Conservation (phyloP, 306 rosid genomes). For the Betula pendula region DNA sequence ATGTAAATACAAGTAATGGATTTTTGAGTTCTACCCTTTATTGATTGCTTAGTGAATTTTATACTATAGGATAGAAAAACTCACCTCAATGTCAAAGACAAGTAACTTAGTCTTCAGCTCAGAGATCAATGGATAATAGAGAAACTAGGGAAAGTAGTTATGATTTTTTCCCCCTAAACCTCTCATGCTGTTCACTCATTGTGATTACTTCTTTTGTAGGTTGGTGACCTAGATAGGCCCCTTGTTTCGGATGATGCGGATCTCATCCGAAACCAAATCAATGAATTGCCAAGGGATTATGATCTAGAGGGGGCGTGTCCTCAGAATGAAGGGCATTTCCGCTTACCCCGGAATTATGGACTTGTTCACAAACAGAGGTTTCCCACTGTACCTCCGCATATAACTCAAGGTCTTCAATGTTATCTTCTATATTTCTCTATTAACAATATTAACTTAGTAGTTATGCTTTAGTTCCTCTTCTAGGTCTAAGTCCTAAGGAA, state of each 20-base stretch:
- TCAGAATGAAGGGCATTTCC: constrained; percentile 62
- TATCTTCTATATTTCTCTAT: not conserved
- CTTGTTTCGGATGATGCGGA: constrained; percentile 55
- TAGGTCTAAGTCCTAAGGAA: not conserved
- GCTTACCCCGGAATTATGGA: constrained; percentile 55
- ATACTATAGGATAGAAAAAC: not conserved
- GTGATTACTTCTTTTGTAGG: constrained; percentile 34
- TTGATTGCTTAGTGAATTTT: not conserved
- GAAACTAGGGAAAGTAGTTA: not conserved
- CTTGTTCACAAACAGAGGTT: constrained; percentile 74
- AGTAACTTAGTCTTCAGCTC: not conserved
- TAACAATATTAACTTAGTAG: not conserved
- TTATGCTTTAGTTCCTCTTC: constrained; percentile 5
- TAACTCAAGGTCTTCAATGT: constrained; percentile 41
- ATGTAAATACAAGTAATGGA: not conserved
- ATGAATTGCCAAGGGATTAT: constrained; percentile 66
- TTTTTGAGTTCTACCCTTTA: not conserved
- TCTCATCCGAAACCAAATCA: constrained; percentile 30
- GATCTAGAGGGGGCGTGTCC: constrained; percentile 83
- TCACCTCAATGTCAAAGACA: not conserved
- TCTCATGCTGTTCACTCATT: constrained; percentile 7
- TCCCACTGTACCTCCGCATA: constrained; percentile 40
- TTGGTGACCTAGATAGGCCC: constrained; percentile 75
- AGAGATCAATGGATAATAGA: not conserved
- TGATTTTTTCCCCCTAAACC: not conserved